A percentile compares a stretch with the other conserved stretches of the same genome.
phyloP scores from a whole-genome alignment of 2,329 filamentous ascomycete species.

The Capronia coronata region DNA sequence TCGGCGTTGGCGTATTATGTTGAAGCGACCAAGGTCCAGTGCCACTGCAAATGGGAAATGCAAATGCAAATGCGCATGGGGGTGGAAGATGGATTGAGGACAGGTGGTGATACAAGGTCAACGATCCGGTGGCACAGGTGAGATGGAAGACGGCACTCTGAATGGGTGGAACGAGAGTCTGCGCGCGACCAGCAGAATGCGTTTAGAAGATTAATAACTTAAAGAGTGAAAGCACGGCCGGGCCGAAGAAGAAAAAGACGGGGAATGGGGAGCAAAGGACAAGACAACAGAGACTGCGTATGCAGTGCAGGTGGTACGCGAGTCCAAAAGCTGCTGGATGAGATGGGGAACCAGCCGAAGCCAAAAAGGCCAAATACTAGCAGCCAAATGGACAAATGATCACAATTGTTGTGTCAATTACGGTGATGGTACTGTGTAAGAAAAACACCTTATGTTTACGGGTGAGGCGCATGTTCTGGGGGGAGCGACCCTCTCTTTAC shows the following conservation, averaged over 20 bases:
- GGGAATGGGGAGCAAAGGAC: slow-evolving; percentile 4
- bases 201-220: background rate
- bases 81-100: background rate
- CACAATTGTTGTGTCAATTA: too few species aligned
- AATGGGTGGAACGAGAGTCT: background rate
- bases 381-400: too few species aligned
- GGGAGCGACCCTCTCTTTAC: too few species aligned
- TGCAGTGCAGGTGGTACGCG: background rate
- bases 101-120: slow-evolving; percentile 9
- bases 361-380: too few species aligned
- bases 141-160: background rate
- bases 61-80: background rate
- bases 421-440: too few species aligned
- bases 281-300: background rate
- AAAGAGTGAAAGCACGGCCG: background rate
- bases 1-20: background rate
- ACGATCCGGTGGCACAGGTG: slow-evolving; percentile 3
- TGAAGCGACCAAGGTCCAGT: background rate
- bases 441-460: too few species aligned
- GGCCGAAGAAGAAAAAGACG: background rate
- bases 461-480: too few species aligned
- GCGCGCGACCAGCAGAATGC: background rate
- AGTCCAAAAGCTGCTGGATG: background rate
- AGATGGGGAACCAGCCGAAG: slow-evolving; percentile 5
- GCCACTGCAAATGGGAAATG: background rate